Base-by-base conservation (phyloP, 2,329 filamentous ascomycete genomes). In the Paraphaeosphaeria sporulosa region DNA sequence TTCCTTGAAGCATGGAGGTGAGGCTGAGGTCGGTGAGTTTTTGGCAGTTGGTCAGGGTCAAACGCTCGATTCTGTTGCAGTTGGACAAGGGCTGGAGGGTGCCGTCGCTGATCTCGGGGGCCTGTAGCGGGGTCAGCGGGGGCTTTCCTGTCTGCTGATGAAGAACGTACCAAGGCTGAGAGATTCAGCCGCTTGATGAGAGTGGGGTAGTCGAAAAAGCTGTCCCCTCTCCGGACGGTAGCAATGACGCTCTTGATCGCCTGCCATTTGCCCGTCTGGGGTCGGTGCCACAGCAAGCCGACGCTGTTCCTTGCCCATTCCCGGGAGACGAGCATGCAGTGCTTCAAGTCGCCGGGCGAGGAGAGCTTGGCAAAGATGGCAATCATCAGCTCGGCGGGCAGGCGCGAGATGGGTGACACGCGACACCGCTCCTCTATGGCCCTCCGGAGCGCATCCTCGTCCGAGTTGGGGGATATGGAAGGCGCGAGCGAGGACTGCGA, bases 341-440 rank as follows among this genome's bases (percentile, higher is more conserved):
- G 90, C 67, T 93, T 86, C 68, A 97, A 85, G 73, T 99, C 94
- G 47, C 84, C 81, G 2, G 93, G 86, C 13, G 86, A 87, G 71
- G 84, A 89, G 59, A 99, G 86, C 78, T 93, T 95, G 38, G 91
- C 85, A 79, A 99, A 97, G 72, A 98, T 90, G 78, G 89, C 87
- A 72, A 99, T 97, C 75, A 98, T 88, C 63, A 99, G 91, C 83
- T 99, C 95, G 77, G 94, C 94, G 42, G 95, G 95, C 38, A 99
- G 85, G 59, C 91, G 88, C 68, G 91, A 90, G 61, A 97, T 89
- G 50, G 94, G 93, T n/a, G 90, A 89, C 56, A 89, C 80, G 71
- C 90, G 91, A 71, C 86, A 85, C 67, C 87, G 83, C 73, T 90
- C 88, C 68, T 88, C 87, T 69, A 85, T 85, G 64, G 80, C 79